A percentile compares a stretch with the other conserved stretches of the same genome.
Evolutionary conservation across 2,329 filamentous ascomycete species (phyloP).

Genomic region (Colletotrichum tropicicola): DNA sequence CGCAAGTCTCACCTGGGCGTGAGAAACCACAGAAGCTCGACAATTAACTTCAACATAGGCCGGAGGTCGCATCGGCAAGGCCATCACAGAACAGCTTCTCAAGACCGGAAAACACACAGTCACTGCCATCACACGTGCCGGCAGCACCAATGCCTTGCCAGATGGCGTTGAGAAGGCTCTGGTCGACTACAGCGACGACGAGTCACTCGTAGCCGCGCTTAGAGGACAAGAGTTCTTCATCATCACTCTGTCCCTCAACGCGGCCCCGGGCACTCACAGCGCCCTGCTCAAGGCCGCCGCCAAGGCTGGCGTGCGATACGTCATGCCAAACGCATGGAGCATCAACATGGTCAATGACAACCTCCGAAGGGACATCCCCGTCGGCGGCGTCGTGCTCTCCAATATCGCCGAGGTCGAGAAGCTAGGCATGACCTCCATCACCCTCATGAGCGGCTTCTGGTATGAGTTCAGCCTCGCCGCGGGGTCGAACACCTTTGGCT

Average conservation of each 20-base stretch:
- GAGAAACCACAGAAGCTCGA: not conserved
- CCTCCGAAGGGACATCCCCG: constrained; percentile 38
- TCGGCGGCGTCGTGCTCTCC: constrained; percentile 43
- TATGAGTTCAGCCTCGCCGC: constrained; percentile 58
- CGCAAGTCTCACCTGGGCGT: constrained; percentile 41
- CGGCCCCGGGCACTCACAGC: constrained; percentile 49
- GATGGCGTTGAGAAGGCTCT: constrained; percentile 48
- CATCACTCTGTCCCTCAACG: constrained; percentile 53
- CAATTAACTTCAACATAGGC: constrained; percentile 39
- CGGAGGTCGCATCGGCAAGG: constrained; percentile 48
- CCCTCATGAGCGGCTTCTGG: constrained; percentile 57
- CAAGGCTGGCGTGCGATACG: constrained; percentile 57
- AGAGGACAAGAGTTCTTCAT: constrained; percentile 60
- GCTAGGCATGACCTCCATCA: constrained; percentile 35
- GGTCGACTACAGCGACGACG: constrained; percentile 53
- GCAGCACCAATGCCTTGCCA: constrained; percentile 50
- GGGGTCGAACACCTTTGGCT: constrained; percentile 49
- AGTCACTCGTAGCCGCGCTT: constrained; percentile 56
- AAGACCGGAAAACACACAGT: constrained; percentile 59
- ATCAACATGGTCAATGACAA: constrained; percentile 13
- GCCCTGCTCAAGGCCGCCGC: constrained; percentile 58
- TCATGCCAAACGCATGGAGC: constrained; percentile 59
- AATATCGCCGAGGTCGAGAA: constrained; percentile 20
- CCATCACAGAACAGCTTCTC: constrained; percentile 53
- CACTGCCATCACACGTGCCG: constrained; percentile 59